These are phyloP conservation scores for Entomortierella beljakovae DNA, from an alignment of 192 early-diverging fungal species.

Conservation along the genomic window DNA sequence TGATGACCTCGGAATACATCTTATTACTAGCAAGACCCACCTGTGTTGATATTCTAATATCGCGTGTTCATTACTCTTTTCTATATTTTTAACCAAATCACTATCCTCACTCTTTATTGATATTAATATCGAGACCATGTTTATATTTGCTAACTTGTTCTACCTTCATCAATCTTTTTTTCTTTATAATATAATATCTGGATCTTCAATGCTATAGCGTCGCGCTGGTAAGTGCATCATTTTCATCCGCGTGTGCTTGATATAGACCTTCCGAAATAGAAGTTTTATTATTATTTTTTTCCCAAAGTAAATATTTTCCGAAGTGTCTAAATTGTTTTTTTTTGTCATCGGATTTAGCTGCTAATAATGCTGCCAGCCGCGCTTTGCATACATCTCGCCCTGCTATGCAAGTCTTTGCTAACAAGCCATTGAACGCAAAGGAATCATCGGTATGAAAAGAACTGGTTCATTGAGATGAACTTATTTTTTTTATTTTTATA, in stretches of 20 bases:
- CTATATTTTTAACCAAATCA: too few relatives aligned
- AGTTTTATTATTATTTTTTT: background rate
- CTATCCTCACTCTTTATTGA: too few relatives aligned
- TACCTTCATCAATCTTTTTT: background rate
- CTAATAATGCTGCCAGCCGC: constrained; percentile 58
- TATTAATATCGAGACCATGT: background rate
- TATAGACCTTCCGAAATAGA: background rate
- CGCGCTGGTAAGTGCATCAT: constrained; percentile 33
- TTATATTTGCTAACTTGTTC: background rate
- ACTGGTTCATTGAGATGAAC: background rate
- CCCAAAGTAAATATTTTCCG: constrained; percentile 23
- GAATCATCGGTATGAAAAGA: constrained; percentile 70
- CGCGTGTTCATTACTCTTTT: constrained; percentile 13
- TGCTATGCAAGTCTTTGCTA: constrained; percentile 75
- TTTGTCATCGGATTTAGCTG: constrained; percentile 20
- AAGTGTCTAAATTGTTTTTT: constrained; percentile 17
- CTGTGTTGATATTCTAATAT: background rate
- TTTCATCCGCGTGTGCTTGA: background rate
- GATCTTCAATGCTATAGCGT: constrained; percentile 10
- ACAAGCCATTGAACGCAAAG: constrained; percentile 80
- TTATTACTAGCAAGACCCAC: background rate
- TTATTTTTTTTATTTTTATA: background rate
- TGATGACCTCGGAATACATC: background rate
- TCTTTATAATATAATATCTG: background rate
- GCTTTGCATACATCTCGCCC: constrained; percentile 75